These are phyloP conservation scores for maize (Zea mays) DNA, from an alignment of 176 grass and related monocot genomes.

Conservation along the genomic window Zm-B73-REFERENCE-NAM-5.0 NC_050098.1:219389501-219390000, in stretches of 20 bases:
- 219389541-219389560: not conserved
- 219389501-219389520: not conserved
- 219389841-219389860: too few species aligned
- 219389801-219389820: slow-evolving; percentile 41
- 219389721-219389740: slow-evolving; percentile 57
- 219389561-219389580: not conserved
- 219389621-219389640: slow-evolving; percentile 36
- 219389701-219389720: slow-evolving; percentile 59
- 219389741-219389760: slow-evolving; percentile 29
- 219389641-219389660: slow-evolving; percentile 48
- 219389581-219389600: not conserved
- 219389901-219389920: not conserved
- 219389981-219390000: not conserved
- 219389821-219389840: not conserved
- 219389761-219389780: slow-evolving; percentile 40
- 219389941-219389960: not conserved
- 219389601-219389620: slow-evolving; percentile 20
- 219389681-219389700: slow-evolving; percentile 71
- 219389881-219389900: not conserved
- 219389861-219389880: not conserved
- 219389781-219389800: slow-evolving; percentile 46
- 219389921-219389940: not conserved
- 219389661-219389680: slow-evolving; percentile 51
- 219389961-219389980: not conserved
- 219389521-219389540: not conserved